Evolutionary conservation across 192 early-diverging fungal genomes (phyloP), one percentile per base, ranked within the genome.

Genomic region (Piromyces finnis): DNA sequence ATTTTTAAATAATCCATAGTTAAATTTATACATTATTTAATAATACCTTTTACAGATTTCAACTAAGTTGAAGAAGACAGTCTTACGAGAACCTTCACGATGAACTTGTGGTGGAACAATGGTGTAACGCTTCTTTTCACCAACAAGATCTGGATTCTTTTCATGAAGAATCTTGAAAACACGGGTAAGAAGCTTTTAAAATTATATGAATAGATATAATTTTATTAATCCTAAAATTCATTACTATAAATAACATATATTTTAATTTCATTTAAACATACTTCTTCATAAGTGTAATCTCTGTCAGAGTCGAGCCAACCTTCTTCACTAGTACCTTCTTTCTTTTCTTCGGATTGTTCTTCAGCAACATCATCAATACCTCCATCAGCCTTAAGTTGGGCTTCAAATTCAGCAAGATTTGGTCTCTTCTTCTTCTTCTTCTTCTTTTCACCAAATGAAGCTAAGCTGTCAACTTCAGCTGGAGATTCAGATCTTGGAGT

Each of bases 1-100:
- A n/a, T n/a, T n/a, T n/a, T n/a, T n/a, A n/a, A n/a, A n/a, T n/a
- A n/a, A n/a, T n/a, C n/a, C n/a, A n/a, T n/a, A n/a, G n/a, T n/a
- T n/a, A n/a, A n/a, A n/a, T n/a, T n/a, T n/a, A n/a, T n/a, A n/a
- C n/a, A n/a, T n/a, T n/a, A n/a, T n/a, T 82, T 13, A 39, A 79
- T 79, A 78, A 80, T 82, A 92, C 88, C 94, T 88, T 85, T 93
- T 95, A 85, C 91, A 90, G 82, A 99, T 98, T 82, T 99, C 98
- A 79, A 94, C 89, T 30, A 98, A 89, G 86, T 99, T 99, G 79
- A 94, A 94, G 90, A 99, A 99, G 30, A 93, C 88, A 35, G 95
- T 94, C 87, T 97, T 97, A 90, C 97, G 97, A 84, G 91, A 94
- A 81, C 98, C 97, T 85, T 98, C 98, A 77, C 94, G 89, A 81